Evolutionary conservation across 139 green algal genomes (phyloP).

Genomic region (Spirogloea muscicola): DNA sequence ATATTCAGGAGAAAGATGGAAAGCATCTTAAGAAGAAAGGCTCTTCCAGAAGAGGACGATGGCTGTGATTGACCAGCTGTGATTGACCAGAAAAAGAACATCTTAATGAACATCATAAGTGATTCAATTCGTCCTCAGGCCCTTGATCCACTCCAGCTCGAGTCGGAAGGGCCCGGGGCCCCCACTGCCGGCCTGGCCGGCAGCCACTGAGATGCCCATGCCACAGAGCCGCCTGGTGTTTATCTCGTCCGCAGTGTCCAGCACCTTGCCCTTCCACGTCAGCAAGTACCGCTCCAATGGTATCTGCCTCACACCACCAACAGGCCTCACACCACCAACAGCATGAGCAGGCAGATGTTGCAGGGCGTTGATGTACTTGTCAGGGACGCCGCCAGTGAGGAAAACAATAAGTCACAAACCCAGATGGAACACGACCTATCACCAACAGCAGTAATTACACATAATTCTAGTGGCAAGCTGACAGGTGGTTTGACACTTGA

Average conservation of each 20-base stretch:
- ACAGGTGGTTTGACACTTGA: not conserved
- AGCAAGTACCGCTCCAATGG: slow-evolving; percentile 25
- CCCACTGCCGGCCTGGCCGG: not conserved
- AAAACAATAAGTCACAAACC: not conserved
- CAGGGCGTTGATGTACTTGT: not conserved
- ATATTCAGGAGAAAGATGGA: too few species aligned
- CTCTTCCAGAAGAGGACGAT: too few species aligned
- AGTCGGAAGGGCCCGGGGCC: slow-evolving; percentile 26
- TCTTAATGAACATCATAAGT: too few species aligned
- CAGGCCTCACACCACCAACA: not conserved
- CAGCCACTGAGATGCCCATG: slow-evolving; percentile 30
- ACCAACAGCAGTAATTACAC: not conserved
- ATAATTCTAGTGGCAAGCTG: too few species aligned
- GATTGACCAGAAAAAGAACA: too few species aligned
- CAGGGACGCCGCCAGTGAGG: not conserved
- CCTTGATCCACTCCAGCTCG: slow-evolving; percentile 38
- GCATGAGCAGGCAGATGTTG: not conserved
- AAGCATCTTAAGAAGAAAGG: too few species aligned
- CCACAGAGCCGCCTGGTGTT: slow-evolving; percentile 1
- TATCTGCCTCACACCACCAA: slow-evolving; percentile 1
- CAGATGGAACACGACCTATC: not conserved
- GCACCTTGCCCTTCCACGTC: slow-evolving; percentile 29
- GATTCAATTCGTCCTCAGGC: too few species aligned
- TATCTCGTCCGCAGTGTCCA: slow-evolving; percentile 19
- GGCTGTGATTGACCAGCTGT: too few species aligned